These are phyloP conservation scores for Saturnispora hagleri DNA, from an alignment of 805 yeast genomes.

Conservation along the genomic window DNA sequence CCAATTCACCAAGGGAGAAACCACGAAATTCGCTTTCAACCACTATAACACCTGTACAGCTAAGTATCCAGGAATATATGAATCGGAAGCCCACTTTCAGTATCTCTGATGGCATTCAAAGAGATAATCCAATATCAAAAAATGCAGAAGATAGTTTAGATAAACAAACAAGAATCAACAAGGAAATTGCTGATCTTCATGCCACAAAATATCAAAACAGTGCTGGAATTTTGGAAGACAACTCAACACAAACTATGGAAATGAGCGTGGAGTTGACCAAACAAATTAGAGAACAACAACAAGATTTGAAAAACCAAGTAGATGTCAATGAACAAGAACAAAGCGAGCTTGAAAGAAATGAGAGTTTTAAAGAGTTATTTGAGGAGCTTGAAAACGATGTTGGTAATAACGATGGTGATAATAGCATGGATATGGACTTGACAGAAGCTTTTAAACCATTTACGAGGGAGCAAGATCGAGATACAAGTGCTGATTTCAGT, in stretches of 20 bases:
- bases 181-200: conserved; percentile 6
- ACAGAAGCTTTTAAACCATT: background rate
- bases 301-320: conserved; percentile 5
- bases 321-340: background rate
- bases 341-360: background rate
- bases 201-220: background rate
- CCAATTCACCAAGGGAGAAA: conserved; percentile 6
- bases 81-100: background rate
- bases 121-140: conserved; percentile 7
- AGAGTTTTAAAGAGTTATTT: conserved; percentile 9
- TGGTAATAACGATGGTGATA: conserved; percentile 9
- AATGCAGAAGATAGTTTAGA: background rate
- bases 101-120: background rate
- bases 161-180: background rate
- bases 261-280: conserved; percentile 20
- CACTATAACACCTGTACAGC: background rate
- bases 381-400: conserved; percentile 4
- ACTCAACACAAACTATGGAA: conserved; percentile 24
- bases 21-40: conserved; percentile 6
- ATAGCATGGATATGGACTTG: background rate
- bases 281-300: conserved; percentile 15
- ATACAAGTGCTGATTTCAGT: background rate
- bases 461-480: background rate
- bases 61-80: conserved; percentile 1
- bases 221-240: conserved; percentile 14